Evolutionary conservation across 257 asterid species (phyloP).

Genomic region (Nicotiana sylvestris): DNA sequence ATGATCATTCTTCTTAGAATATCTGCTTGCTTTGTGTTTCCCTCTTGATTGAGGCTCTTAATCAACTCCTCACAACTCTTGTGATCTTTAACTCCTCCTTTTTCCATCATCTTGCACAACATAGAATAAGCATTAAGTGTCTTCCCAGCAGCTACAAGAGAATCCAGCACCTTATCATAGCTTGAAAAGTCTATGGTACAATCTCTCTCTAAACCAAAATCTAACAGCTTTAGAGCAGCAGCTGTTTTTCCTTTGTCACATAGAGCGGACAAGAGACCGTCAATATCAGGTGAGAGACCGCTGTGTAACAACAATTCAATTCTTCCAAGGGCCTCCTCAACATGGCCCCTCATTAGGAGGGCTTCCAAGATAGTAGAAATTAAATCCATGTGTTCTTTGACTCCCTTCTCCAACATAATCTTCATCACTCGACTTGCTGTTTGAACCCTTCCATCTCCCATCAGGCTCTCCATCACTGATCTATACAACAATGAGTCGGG

Average conservation of each 20-base stretch:
- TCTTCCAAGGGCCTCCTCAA: slow-evolving; percentile 91
- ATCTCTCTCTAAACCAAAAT: slow-evolving; percentile 65
- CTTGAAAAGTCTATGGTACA: slow-evolving; percentile 40
- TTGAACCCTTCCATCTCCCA: slow-evolving; percentile 84
- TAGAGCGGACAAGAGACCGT: slow-evolving; percentile 47
- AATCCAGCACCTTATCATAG: slow-evolving; percentile 85
- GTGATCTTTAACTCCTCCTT: slow-evolving; percentile 64
- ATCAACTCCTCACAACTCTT: slow-evolving; percentile 67
- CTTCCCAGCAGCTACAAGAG: slow-evolving; percentile 71
- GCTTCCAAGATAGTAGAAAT: slow-evolving; percentile 69
- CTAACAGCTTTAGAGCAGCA: slow-evolving; percentile 78
- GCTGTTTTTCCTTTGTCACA: slow-evolving; percentile 73
- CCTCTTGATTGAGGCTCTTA: slow-evolving; percentile 72
- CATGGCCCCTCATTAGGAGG: slow-evolving; percentile 81
- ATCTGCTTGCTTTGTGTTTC: slow-evolving; percentile 89
- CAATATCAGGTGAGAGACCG: slow-evolving; percentile 60
- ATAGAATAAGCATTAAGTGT: slow-evolving; percentile 85
- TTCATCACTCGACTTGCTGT: slow-evolving; percentile 95
- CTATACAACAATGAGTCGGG: slow-evolving; percentile 72
- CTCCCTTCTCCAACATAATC: slow-evolving; percentile 84
- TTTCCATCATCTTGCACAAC: slow-evolving; percentile 66
- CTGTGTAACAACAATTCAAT: slow-evolving; percentile 69
- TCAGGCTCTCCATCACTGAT: slow-evolving; percentile 80
- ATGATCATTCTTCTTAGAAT: slow-evolving; percentile 60
- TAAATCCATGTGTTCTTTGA: slow-evolving; percentile 64